Conservation (phyloP, 306 rosid genomes). For the Acmispon strigosus region DNA sequence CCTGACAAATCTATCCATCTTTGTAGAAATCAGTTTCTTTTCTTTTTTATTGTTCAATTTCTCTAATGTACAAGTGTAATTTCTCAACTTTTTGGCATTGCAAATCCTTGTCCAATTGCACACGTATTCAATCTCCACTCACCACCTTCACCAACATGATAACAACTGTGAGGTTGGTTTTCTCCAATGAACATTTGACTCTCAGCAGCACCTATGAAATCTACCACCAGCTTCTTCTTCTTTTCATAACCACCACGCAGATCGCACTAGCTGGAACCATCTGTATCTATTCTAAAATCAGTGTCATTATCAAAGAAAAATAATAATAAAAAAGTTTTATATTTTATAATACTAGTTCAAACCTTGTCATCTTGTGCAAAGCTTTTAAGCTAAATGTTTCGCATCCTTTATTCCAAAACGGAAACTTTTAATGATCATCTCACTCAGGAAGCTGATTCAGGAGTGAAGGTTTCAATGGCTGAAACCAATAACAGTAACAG, state of each 20-base stretch:
- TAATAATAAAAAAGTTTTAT: background rate
- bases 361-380: constrained; percentile 16
- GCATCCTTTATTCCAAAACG: background rate
- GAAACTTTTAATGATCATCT: background rate
- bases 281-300: background rate
- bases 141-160: background rate
- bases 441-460: constrained; percentile 2
- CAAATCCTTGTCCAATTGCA: background rate
- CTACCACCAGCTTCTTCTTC: background rate
- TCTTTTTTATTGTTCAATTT: too few relatives aligned
- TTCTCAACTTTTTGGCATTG: too few relatives aligned
- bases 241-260: background rate
- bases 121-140: background rate
- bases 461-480: constrained; percentile 34
- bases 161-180: background rate
- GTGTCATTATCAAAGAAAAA: background rate
- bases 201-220: background rate
- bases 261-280: constrained; percentile 12
- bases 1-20: too few relatives aligned
- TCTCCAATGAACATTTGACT: constrained; percentile 16
- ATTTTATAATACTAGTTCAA: background rate
- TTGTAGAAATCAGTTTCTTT: background rate
- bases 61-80: too few relatives aligned
- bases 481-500: constrained; percentile 8
- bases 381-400: background rate